Evolutionary conservation across 2,329 filamentous ascomycete species (phyloP), one percentile per base, ranked within the genome.

Genomic region (Chalara sp.): DNA sequence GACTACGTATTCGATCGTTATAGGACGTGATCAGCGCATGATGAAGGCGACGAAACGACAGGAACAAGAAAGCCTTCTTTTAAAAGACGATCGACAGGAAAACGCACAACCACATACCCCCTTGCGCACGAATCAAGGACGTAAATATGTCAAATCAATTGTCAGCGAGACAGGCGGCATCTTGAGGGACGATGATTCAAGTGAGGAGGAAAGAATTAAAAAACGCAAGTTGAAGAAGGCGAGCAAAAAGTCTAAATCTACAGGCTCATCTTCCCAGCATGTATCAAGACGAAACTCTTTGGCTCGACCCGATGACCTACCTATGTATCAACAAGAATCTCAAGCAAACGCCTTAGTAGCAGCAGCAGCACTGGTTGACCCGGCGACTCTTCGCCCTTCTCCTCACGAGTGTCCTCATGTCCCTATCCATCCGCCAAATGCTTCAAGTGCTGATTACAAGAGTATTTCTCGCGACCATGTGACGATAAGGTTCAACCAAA

Each of bases 381-480:
- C 84, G 39, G 74, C 74, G 7, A 75, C 74, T 21, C 70, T 86
- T 44, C 75, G 80, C 5, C 81, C 83, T 1, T 80, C 81, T 29
- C 79, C 81, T 0, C 68, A 78, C 53, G 76, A 82, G 51, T 79
- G 82, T 50, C 81, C 84, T 3, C 76, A 87, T 52, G 76, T 90
- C 46, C 80, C 81, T 33, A 87, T 91, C 43, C 87, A 90, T 65
- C 87, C 86, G 4, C 81, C 81, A 0, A 78, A 78, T 2, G 78
- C 78, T 5, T 73, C 79, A 46, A 80, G 81, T 53, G 78, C 80
- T 3, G 80, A 78, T 55, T 87, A 86, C 47, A 87, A 86, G 62
- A 79, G 78, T 47, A 90, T 91, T 49, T 91, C 87, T 4, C 75
- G 86, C 54, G 73, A 85, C 58, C 87, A 92, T 65, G 72, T 88